A percentile compares a stretch with the other conserved stretches of the same genome.
Evolutionary conservation across 1,139 yeast genomes (phyloP).

Genomic region (Sugiyamaella neomexicana): DNA sequence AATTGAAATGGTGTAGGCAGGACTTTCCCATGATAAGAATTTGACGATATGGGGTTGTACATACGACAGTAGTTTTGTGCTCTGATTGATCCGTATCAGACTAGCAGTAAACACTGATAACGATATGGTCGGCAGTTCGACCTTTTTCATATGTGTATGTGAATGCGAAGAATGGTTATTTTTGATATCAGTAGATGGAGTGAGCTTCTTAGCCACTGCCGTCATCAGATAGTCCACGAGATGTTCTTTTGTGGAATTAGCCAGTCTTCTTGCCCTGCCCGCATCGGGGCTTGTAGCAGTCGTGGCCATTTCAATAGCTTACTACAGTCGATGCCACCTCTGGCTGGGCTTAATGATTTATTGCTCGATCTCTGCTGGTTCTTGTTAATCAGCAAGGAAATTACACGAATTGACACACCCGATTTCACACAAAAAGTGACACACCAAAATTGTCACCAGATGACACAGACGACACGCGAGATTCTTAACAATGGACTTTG

Average conservation of each 20-base stretch:
- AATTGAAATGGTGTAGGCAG: conserved; percentile 40
- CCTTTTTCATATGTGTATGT: conserved; percentile 11
- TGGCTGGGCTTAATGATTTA: too few species aligned
- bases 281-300: not conserved
- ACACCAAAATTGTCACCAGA: too few species aligned
- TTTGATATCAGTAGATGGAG: conserved; percentile 1
- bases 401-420: too few species aligned
- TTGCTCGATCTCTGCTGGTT: too few species aligned
- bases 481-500: not conserved
- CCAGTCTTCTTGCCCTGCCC: conserved; percentile 3
- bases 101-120: conserved; percentile 25
- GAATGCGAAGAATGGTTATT: conserved; percentile 5
- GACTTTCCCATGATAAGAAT: conserved; percentile 37
- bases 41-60: conserved; percentile 31
- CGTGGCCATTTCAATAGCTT: not conserved
- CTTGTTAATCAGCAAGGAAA: too few species aligned
- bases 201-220: conserved; percentile 10
- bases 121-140: conserved; percentile 22
- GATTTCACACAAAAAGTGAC: too few species aligned
- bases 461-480: too few species aligned
- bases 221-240: conserved; percentile 18
- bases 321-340: too few species aligned
- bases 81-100: conserved; percentile 18
- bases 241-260: conserved; percentile 14
- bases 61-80: conserved; percentile 26